These are phyloP conservation scores for Geotrichum restrictum DNA, from an alignment of 1,139 yeast genomes.

Conservation along the genomic window DNA sequence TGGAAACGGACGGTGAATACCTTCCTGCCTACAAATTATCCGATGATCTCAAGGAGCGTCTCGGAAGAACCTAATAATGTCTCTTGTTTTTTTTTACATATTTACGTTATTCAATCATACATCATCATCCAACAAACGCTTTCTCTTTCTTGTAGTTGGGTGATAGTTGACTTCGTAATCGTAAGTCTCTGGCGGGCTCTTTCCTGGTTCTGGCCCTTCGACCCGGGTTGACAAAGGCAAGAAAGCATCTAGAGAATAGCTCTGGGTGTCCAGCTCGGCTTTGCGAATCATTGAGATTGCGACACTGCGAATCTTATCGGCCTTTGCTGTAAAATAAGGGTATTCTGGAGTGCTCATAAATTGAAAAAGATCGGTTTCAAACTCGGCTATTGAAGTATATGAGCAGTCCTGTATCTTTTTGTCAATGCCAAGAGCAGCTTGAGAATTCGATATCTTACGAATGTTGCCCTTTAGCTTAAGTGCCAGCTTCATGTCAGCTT, in stretches of 20 bases:
- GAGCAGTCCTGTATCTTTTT: neutral
- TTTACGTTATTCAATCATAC: neutral
- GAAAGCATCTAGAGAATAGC: no score
- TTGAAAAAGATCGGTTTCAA: neutral
- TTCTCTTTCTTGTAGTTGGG: neutral
- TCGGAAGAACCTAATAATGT: slow-evolving; percentile 15
- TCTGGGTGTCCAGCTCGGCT: neutral
- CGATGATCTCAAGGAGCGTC: slow-evolving; percentile 18
- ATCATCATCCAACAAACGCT: slow-evolving; percentile 5
- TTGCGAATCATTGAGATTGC: neutral
- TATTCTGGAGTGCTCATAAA: neutral
- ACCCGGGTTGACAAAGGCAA: no score
- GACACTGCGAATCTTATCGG: neutral
- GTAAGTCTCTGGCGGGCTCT: neutral
- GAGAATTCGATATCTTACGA: neutral
- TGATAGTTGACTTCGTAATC: neutral
- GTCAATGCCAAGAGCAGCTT: neutral
- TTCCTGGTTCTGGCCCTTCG: neutral
- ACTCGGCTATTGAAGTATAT: neutral
- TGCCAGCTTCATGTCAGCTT: neutral
- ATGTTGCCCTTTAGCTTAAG: neutral
- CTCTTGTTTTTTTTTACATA: neutral
- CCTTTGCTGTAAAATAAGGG: neutral
- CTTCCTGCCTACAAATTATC: slow-evolving; percentile 16
- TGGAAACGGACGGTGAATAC: slow-evolving; percentile 34